Evolutionary conservation across 1,284 basidiomycete genomes (phyloP).

Genomic region (Chalciporus sp.): DNA sequence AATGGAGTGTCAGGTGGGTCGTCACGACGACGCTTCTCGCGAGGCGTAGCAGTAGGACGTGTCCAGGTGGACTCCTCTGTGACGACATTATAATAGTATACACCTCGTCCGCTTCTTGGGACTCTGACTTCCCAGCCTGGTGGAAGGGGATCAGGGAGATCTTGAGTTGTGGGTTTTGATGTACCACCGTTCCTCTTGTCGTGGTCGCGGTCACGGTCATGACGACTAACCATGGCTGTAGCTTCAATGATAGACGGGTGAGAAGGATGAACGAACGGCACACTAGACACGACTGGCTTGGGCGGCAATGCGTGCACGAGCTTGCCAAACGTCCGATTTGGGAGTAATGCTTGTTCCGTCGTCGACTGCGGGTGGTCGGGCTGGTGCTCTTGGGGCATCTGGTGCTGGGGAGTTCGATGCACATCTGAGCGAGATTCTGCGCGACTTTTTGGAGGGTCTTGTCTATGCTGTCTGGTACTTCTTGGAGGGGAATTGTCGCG

Average conservation of each 20-base stretch:
- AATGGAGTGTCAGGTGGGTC: constrained; percentile 29
- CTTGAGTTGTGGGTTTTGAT: constrained; percentile 35
- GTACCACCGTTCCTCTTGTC: constrained; percentile 34
- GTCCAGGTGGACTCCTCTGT: constrained; percentile 65
- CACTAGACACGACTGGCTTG: constrained; percentile 60
- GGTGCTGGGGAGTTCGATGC: constrained; percentile 7
- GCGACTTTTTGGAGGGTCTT: constrained; percentile 9
- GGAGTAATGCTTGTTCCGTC: constrained; percentile 33
- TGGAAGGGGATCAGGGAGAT: constrained; percentile 47
- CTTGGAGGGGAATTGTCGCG: constrained; percentile 21
- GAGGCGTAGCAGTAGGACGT: constrained; percentile 43
- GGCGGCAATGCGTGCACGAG: constrained; percentile 71
- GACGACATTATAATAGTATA: constrained; percentile 63
- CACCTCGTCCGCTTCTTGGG: constrained; percentile 47
- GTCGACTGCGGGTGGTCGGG: constrained; percentile 17
- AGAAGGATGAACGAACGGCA: constrained; percentile 57
- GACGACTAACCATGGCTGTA: constrained; percentile 56
- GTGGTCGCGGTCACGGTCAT: constrained; percentile 36
- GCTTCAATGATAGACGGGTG: constrained; percentile 58
- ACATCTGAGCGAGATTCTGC: constrained; percentile 4
- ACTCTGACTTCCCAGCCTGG: constrained; percentile 62
- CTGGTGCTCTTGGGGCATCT: constrained; percentile 31
- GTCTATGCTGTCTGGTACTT: constrained; percentile 13
- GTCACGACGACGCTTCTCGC: constrained; percentile 30
- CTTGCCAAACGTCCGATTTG: constrained; percentile 33